These are phyloP conservation scores for Dioscorea zingiberensis DNA, from an alignment of 106 monocot genomes.

Conservation along the genomic window DNA sequence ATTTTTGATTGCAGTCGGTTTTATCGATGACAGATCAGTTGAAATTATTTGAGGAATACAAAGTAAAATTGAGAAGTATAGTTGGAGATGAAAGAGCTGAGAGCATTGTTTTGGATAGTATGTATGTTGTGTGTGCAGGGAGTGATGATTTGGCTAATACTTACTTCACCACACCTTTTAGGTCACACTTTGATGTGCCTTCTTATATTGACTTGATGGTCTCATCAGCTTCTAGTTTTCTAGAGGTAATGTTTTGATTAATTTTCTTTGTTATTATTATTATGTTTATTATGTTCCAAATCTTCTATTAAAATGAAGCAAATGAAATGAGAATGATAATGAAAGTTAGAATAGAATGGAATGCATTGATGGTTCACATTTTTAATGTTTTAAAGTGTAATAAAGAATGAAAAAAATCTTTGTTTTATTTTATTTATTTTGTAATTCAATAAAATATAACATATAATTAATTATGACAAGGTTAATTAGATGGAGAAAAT, in stretches of 20 bases:
- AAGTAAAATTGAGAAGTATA: neutral
- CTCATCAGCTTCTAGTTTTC: constrained; percentile 9
- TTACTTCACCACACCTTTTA: neutral
- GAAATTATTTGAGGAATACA: constrained; percentile 5
- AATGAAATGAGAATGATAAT: neutral
- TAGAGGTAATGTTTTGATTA: too few relatives aligned
- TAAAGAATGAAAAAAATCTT: too few relatives aligned
- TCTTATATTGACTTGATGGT: constrained; percentile 11
- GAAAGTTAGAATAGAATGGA: too few relatives aligned
- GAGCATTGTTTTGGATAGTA: neutral
- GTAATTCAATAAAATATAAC: too few relatives aligned
- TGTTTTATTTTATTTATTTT: too few relatives aligned
- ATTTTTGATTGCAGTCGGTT: constrained; percentile 8
- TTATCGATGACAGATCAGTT: constrained; percentile 12
- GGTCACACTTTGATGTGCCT: neutral
- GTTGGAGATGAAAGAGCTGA: neutral
- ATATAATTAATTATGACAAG: too few relatives aligned
- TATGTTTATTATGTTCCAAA: too few relatives aligned
- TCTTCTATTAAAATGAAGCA: too few relatives aligned
- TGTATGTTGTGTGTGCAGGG: constrained; percentile 1
- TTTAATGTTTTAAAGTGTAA: too few relatives aligned
- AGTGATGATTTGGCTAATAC: constrained; percentile 17
- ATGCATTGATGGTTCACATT: too few relatives aligned
- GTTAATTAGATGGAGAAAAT: too few relatives aligned
- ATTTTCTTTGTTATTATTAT: too few relatives aligned